Evolutionary conservation across 2,329 filamentous ascomycete species (phyloP).

Genomic region (Colletotrichum chlorophyti): DNA sequence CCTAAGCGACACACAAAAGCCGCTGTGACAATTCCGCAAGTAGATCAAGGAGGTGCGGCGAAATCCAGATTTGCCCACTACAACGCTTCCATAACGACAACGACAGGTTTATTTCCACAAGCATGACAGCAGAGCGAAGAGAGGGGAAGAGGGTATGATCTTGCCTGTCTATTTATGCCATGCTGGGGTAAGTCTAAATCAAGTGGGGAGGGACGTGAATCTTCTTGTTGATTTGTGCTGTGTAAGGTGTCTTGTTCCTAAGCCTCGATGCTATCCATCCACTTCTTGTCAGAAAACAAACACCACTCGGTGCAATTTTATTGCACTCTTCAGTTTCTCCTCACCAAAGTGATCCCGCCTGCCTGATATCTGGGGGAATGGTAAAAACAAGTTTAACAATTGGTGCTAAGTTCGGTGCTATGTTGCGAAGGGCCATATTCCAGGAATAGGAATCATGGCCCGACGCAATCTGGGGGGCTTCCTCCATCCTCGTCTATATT

Average conservation of each 20-base stretch:
- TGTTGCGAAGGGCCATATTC: constrained; percentile 1
- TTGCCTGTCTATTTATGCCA: constrained; percentile 14
- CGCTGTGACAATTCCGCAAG: no score
- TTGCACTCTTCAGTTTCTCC: constrained; percentile 26
- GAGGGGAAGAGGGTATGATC: constrained; percentile 12
- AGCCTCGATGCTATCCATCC: constrained; percentile 28
- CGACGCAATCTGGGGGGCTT: background rate
- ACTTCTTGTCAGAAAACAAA: constrained; percentile 20
- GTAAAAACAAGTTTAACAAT: constrained; percentile 20
- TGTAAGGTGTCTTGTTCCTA: constrained; percentile 27
- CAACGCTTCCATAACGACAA: no score
- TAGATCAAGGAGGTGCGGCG: no score
- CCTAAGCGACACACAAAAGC: no score
- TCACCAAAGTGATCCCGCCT: constrained; percentile 14
- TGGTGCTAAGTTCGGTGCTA: constrained; percentile 19
- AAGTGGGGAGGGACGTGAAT: constrained; percentile 16
- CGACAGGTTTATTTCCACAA: no score
- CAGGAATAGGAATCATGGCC: no score
- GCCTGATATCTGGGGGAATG: constrained; percentile 15
- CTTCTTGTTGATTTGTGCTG: constrained; percentile 23
- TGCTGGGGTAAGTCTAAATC: constrained; percentile 7
- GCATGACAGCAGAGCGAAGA: background rate
- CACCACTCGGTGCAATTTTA: constrained; percentile 27
- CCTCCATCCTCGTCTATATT: constrained; percentile 11
- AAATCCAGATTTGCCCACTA: no score